Evolutionary conservation across 2,329 filamentous ascomycete species (phyloP), one percentile per base, ranked within the genome.

Genomic region (Colletotrichum horii): DNA sequence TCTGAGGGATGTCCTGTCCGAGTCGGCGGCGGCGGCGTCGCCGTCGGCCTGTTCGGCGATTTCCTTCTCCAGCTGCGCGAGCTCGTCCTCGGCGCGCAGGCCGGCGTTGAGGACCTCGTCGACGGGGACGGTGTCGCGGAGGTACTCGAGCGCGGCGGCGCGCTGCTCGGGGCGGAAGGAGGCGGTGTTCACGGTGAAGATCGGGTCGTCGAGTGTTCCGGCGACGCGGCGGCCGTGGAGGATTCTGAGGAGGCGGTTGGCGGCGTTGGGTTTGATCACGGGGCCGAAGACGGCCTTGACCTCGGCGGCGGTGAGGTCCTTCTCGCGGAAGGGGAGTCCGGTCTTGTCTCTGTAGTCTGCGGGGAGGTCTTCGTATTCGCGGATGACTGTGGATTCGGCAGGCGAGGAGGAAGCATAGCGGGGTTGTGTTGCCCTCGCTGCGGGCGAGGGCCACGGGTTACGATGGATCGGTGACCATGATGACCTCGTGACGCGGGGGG

Each of bases 141-240:
- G 84, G 80, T 92, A 93, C 38, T 82, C 83, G 71, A 94, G 83
- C 1, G 87, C 92, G 56, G 79, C 85, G 19, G 83, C 80, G 19
- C 88, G 83, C 74, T 91, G 86, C 2, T 82, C 76, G 4, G 82
- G 70, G 11, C 83, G 83, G 77, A 85, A 92, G 12, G 81, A 79
- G 3, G 82, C 83, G 32, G 90, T 91, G 77, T 91, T 88, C 30
- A 83, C 77, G 43, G 83, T 83, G 64, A 90, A 86, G 6, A 83
- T 84, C 4, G 91, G 91, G 79, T 93, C 92, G 14, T 91, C 88
- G 56, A 93, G 84, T 4, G 91, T 93, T 38, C 92, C 92, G 9
- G 92, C 91, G 26, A 94, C 91, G 55, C 92, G 87, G 43, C 91
- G 88, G 11, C 92, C 92, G 80, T 94, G 92, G 15, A 93, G 82